Evolutionary conservation across 306 rosid species (phyloP).

Genomic region (Castanea mollissima): DNA sequence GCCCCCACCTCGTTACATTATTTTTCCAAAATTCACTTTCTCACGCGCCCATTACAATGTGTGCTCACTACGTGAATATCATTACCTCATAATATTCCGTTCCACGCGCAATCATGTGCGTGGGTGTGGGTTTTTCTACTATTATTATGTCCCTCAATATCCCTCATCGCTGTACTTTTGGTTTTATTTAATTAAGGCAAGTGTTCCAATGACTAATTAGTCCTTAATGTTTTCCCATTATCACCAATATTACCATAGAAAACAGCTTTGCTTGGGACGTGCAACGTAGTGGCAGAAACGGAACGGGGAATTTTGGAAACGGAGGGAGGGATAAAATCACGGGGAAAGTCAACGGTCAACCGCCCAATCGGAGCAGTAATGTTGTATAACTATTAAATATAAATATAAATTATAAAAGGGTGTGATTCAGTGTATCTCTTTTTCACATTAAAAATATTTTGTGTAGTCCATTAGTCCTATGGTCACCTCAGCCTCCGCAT

Average conservation of each 20-base stretch:
- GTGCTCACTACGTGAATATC: slow-evolving; percentile 25
- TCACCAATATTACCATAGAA: slow-evolving; percentile 23
- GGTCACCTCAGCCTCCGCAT: no score
- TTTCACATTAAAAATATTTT: background rate
- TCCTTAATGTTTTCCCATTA: background rate
- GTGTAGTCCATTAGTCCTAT: no score
- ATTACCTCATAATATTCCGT: background rate
- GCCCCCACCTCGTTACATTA: slow-evolving; percentile 69
- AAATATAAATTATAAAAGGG: no score
- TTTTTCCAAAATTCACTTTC: background rate
- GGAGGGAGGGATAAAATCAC: background rate
- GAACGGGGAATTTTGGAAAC: slow-evolving; percentile 30
- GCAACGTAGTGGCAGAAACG: slow-evolving; percentile 30
- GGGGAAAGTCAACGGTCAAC: slow-evolving; percentile 40
- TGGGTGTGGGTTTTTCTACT: slow-evolving; percentile 38
- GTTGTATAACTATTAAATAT: no score
- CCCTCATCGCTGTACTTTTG: slow-evolving; percentile 43
- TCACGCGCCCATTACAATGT: slow-evolving; percentile 26
- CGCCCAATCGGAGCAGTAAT: background rate
- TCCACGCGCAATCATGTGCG: slow-evolving; percentile 72
- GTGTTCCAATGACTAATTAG: background rate
- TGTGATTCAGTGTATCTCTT: background rate
- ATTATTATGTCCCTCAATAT: slow-evolving; percentile 42
- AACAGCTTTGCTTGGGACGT: no score
- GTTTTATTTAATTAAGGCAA: slow-evolving; percentile 35